Evolutionary conservation across 192 early-diverging fungal species (phyloP), one percentile per base, ranked within the genome.

Genomic region (Endogone sp.): DNA sequence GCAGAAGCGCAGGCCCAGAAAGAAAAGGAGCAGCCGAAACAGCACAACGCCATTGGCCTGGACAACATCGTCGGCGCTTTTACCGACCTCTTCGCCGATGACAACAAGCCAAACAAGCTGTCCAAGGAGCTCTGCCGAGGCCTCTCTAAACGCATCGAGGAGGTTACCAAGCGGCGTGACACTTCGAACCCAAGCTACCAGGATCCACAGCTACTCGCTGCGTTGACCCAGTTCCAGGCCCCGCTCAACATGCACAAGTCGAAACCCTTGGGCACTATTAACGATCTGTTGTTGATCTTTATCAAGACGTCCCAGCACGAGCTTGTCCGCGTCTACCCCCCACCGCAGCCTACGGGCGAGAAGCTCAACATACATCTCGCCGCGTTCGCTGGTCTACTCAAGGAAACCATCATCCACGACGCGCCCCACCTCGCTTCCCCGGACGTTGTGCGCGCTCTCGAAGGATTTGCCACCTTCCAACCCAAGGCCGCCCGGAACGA

Each of bases 161-260:
- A 81, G 37, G 82, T 87, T 60, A 67, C 71, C n/a, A 71, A 75
- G 13, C 80, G 81, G 9, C 74, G 67, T 31, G 83, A 84, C 63
- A 65, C 29, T 16, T 58, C 63, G 21, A 81, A 76, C 30, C 77
- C 75, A 31, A 66, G 60, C 60, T 87, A 81, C 71, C 65, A 70
- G 24, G 84, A 87, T 67, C 75, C 68, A 21, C 68, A 80, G 10
- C 78, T 87, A 23, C 64, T 73, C 9, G 67, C 68, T 24, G 72
- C 77, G 0, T 66, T 84, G 3, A 44, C 31, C 1, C 56, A 71
- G 49, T 64, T 82, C 62, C 76, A 79, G 55, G 37, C 57, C 13
- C 56, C 69, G 30, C 64, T 85, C 59, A 49, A 81, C 20, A 61
- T 71, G n/a, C 77, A 85, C 29, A 75, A 76, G 23, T 76, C 75